Conservation (phyloP, 176 grass and related monocot genomes). For the maize (Zea mays) region Zm-B73-REFERENCE-NAM-5.0 NC_050098.1:3154501-3155000, state of each 20-base stretch:
- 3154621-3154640: slow-evolving; percentile 64
- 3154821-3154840: background rate
- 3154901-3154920: background rate
- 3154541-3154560: slow-evolving; percentile 87
- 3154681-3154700: slow-evolving; percentile 76
- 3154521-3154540: slow-evolving; percentile 84
- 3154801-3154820: slow-evolving; percentile 1
- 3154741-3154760: slow-evolving; percentile 91
- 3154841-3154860: slow-evolving; percentile 14
- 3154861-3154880: background rate
- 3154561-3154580: slow-evolving; percentile 83
- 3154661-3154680: slow-evolving; percentile 73
- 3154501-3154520: slow-evolving; percentile 86
- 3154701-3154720: slow-evolving; percentile 99
- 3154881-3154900: background rate
- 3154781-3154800: slow-evolving; percentile 7
- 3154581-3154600: slow-evolving; percentile 80
- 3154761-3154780: slow-evolving; percentile 12
- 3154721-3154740: slow-evolving; percentile 88
- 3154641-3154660: slow-evolving; percentile 69
- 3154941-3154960: background rate
- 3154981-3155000: slow-evolving; percentile 13
- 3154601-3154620: slow-evolving; percentile 72
- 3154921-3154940: background rate
- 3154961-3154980: background rate